Evolutionary conservation across 768 basidiomycete species (phyloP), one percentile per base, ranked within the genome.

Genomic region (Tylopilus subfusipes): DNA sequence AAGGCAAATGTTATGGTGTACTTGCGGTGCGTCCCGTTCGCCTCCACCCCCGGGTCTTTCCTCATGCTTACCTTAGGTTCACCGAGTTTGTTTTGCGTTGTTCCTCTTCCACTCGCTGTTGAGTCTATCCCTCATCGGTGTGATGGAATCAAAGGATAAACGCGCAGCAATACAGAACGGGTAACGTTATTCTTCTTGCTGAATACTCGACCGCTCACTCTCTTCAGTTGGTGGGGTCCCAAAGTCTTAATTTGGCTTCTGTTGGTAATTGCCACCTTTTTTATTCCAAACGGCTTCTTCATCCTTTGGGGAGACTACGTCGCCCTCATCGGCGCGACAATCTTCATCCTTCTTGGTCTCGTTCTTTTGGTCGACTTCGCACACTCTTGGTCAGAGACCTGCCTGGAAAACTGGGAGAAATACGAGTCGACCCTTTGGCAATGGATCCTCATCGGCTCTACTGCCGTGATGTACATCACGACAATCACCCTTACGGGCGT

Each of bases 321-420:
- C 56, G 82, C 95, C 22, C 81, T 97, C 40, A 84, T 98, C 52
- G 97, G 97, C 34, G 92, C 96, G 1, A 92, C 89, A 7, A 69
- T 94, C 56, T 99, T 99, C 76, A 98, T 99, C 68, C 85, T 98
- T 31, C 87, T 99, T 59, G 97, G 97, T 44, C 86, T 99, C 27
- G 92, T 99, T 53, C 86, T 99, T 42, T 85, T 99, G 53, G 89
- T 99, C 71, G 97, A 99, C 76, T 98, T 98, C 65, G 97, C 97
- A 2, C 97, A 99, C 68, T 89, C 92, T 6, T 98, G 95, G 95
- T 93, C 93, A 16, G 97, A 99, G 73, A 95, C 85, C 7, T 98
- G 96, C 69, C 81, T 98, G 49, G 88, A 96, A 60, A 93, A 93
- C 51, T 98, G 93, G 95, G 96, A 98, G 69, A 83, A 84, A 54